Evolutionary conservation across 164 flowering plant species (phyloP), one percentile per base, ranked within the genome.

Genomic region (Tetracentron sinense): DNA sequence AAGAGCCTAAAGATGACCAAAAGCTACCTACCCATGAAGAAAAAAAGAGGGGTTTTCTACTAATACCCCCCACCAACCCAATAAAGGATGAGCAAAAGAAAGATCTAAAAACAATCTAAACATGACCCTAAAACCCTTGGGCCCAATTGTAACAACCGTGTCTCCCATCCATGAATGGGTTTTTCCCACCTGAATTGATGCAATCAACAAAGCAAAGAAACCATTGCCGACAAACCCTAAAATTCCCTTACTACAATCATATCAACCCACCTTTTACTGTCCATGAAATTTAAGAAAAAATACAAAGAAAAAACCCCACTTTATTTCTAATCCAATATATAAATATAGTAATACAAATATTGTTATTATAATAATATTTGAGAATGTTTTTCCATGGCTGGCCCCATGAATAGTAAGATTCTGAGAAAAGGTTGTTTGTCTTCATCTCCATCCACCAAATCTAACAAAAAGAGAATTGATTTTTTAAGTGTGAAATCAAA

Each of bases 381-480:
- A n/a, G n/a, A n/a, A n/a, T n/a, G n/a, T n/a, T n/a, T n/a, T n/a
- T n/a, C n/a, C n/a, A n/a, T n/a, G n/a, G n/a, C n/a, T n/a, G n/a
- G n/a, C n/a, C n/a, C n/a, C n/a, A n/a, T n/a, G n/a, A n/a, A n/a
- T n/a, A n/a, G n/a, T n/a, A 42, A 55, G 66, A 63, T 42, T 44
- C 69, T 28, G 42, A 56, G 71, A 57, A 78, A 75, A 74, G 68
- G 62, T 72, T 67, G 79, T 46, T 70, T 72, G 79, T 75, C 82
- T 70, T 71, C 48, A 72, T 70, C 74, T 75, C 29, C 22, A 44
- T 33, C 58, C 54, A 60, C 49, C 61, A 68, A 28, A 69, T 73
- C 68, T 63, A 38, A 38, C 4, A 38, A 8, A 8, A 8, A 8
- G 5, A 38, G 44, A 8, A 38, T 38, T 38, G 44, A 8, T 8